These are phyloP conservation scores for Pichia sp. DNA, from an alignment of 1,139 yeast genomes.

Conservation along the genomic window DNA sequence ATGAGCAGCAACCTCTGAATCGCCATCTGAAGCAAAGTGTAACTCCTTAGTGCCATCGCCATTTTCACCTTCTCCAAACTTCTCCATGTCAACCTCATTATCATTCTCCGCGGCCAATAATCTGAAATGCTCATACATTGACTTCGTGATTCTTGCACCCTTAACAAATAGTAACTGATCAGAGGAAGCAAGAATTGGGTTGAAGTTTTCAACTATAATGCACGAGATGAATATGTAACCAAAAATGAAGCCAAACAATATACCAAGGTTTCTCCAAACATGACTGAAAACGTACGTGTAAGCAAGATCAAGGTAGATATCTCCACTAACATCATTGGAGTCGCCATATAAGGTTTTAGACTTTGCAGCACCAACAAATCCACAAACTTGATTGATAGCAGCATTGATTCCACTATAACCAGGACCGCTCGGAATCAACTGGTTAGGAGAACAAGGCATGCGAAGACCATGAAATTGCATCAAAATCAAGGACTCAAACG, in stretches of 20 bases:
- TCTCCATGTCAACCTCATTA: conserved; percentile 1
- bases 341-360: conserved; percentile 15
- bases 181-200: conserved; percentile 14
- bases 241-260: conserved; percentile 40
- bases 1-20: background rate
- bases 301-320: conserved; percentile 31
- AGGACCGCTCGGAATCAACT: conserved; percentile 44
- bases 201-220: conserved; percentile 30
- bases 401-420: conserved; percentile 33
- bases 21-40: too few species aligned
- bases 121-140: background rate
- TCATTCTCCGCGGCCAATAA: background rate
- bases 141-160: conserved; percentile 8
- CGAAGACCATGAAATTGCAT: conserved; percentile 48
- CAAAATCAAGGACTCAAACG: conserved; percentile 47
- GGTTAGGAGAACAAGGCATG: conserved; percentile 39
- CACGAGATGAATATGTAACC: conserved; percentile 27
- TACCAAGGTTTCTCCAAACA: conserved; percentile 50
- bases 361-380: conserved; percentile 41
- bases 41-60: background rate
- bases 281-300: conserved; percentile 35
- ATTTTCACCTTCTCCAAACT: conserved; percentile 2
- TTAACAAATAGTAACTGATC: conserved; percentile 20
- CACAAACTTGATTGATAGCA: conserved; percentile 39
- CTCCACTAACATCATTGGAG: conserved; percentile 31